These are phyloP conservation scores for Crithidia brevicula DNA, from an alignment of 208 protist genomes.

Conservation along the genomic window DNA sequence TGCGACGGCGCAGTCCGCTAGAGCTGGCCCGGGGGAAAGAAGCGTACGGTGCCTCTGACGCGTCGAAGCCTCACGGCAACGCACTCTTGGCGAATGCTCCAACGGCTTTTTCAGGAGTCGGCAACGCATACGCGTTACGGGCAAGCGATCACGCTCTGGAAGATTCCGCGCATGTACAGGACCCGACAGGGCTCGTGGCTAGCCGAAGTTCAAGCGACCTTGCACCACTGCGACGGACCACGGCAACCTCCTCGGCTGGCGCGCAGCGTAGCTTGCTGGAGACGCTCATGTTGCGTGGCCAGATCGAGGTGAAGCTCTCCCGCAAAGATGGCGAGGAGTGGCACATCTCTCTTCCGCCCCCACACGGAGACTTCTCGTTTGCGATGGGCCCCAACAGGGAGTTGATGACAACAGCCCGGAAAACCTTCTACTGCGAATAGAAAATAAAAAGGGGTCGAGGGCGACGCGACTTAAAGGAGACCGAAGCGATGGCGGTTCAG, in stretches of 20 bases:
- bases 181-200: neutral
- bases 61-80: neutral
- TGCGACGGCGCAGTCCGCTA: constrained; percentile 36
- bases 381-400: constrained; percentile 24
- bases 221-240: neutral
- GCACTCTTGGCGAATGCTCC: neutral
- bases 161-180: neutral
- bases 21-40: constrained; percentile 7
- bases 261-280: constrained; percentile 20
- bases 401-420: constrained; percentile 20
- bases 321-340: constrained; percentile 26
- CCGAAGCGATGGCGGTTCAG: too few species aligned
- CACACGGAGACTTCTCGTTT: constrained; percentile 24
- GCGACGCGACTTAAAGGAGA: too few species aligned
- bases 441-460: too few species aligned
- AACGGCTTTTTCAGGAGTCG: neutral
- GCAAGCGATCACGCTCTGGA: neutral
- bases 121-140: neutral
- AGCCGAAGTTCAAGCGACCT: neutral
- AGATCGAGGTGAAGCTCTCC: constrained; percentile 24
- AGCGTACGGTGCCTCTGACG: neutral
- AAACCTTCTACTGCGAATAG: constrained; percentile 25
- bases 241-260: neutral
- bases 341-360: constrained; percentile 22
- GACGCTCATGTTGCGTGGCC: constrained; percentile 24